These are phyloP conservation scores for Leptographium procerum DNA, from an alignment of 2,329 filamentous ascomycete species.

Conservation along the genomic window DNA sequence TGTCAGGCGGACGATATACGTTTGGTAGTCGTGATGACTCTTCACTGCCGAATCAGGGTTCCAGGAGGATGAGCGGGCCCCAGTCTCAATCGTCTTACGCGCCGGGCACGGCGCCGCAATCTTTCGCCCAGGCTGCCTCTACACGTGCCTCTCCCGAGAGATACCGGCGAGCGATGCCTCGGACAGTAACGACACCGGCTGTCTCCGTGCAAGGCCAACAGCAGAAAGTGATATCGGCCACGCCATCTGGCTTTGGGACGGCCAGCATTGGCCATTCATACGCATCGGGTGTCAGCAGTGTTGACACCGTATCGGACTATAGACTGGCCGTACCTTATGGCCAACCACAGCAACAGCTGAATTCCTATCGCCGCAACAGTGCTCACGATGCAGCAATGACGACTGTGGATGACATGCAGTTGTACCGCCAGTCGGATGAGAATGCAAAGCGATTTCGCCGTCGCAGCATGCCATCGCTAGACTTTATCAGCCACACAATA, in stretches of 20 bases:
- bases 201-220: constrained; percentile 22
- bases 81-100: constrained; percentile 31
- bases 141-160: constrained; percentile 67
- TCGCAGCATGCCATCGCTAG: constrained; percentile 65
- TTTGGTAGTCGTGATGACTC: constrained; percentile 42
- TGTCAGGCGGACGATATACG: constrained; percentile 20
- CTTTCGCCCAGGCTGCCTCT: constrained; percentile 43
- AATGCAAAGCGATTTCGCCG: constrained; percentile 66
- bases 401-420: constrained; percentile 57
- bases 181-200: constrained; percentile 20
- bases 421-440: constrained; percentile 49
- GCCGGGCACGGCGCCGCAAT: background rate
- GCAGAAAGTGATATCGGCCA: constrained; percentile 21
- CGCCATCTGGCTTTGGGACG: constrained; percentile 41
- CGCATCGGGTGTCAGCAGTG: constrained; percentile 30
- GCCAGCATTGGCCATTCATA: constrained; percentile 40
- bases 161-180: constrained; percentile 54
- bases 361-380: constrained; percentile 38
- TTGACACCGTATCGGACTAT: constrained; percentile 21
- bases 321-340: constrained; percentile 20
- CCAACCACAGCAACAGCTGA: constrained; percentile 17
- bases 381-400: constrained; percentile 29
- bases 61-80: constrained; percentile 27
- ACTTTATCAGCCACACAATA: constrained; percentile 27
- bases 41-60: constrained; percentile 26